A percentile compares a stretch with the other conserved stretches of the same genome.
Conservation (phyloP, 331 rosid genomes). For the Rhamnella rubrinervis region DNA sequence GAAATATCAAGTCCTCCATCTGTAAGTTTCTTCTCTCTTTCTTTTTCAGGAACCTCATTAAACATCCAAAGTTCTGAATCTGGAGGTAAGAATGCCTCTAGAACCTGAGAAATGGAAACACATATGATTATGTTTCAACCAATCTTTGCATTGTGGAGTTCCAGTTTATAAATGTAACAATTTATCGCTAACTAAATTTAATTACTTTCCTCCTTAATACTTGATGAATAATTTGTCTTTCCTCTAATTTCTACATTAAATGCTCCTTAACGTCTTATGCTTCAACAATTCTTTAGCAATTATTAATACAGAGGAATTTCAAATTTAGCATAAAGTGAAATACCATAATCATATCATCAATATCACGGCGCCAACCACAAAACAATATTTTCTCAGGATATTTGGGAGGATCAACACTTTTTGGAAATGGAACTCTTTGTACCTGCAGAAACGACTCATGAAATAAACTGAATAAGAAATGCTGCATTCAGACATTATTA, state of each 20-base stretch:
- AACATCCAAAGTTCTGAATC: constrained; percentile 99
- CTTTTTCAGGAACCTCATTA: constrained; percentile 83
- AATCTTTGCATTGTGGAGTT: constrained; percentile 16
- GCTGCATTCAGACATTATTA: neutral
- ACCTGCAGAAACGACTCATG: constrained; percentile 49
- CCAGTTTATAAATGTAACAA: neutral
- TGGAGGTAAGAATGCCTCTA: constrained; percentile 88
- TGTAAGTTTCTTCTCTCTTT: constrained; percentile 82
- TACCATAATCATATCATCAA: constrained; percentile 98
- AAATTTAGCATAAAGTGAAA: constrained; percentile 17
- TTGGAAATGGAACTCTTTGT: constrained; percentile 49
- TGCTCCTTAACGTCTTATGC: neutral
- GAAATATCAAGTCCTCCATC: constrained; percentile 89
- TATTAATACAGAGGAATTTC: neutral
- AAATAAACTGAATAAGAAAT: constrained; percentile 8
- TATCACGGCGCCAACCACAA: constrained; percentile 99
- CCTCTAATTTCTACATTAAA: neutral
- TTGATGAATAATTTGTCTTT: neutral
- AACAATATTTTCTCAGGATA: constrained; percentile 88
- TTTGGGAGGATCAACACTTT: constrained; percentile 73
- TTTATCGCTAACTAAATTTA: neutral
- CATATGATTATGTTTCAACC: constrained; percentile 18
- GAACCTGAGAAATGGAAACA: constrained; percentile 58
- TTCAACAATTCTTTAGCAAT: neutral
- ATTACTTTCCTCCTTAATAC: neutral